Evolutionary conservation across 129 eudicot species (phyloP).

Genomic region (Flaveria trinervia): DNA sequence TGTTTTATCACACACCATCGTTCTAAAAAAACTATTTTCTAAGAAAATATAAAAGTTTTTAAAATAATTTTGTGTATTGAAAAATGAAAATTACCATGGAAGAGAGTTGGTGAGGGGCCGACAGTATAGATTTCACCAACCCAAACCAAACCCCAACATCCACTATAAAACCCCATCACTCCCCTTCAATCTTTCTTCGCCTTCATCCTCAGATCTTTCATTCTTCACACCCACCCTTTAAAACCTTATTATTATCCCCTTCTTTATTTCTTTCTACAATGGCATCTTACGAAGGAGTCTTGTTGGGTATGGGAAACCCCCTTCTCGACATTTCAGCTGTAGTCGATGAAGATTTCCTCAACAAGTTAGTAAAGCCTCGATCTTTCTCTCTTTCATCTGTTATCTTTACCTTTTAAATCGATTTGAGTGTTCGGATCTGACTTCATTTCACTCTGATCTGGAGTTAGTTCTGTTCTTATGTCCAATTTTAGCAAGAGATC

Average conservation of each 20-base stretch:
- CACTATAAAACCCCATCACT: slow-evolving; percentile 27
- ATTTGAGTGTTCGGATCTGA: slow-evolving; percentile 24
- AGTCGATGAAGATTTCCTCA: slow-evolving; percentile 69
- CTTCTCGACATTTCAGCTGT: slow-evolving; percentile 81
- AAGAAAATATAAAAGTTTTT: no score
- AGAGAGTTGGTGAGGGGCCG: slow-evolving; percentile 34
- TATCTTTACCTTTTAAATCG: background rate
- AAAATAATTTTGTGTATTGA: background rate
- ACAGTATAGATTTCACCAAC: slow-evolving; percentile 29
- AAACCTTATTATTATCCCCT: background rate
- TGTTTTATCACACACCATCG: no score
- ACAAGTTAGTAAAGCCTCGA: slow-evolving; percentile 41
- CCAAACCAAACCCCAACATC: slow-evolving; percentile 11
- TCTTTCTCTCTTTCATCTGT: background rate
- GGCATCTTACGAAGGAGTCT: slow-evolving; percentile 55
- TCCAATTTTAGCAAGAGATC: slow-evolving; percentile 26
- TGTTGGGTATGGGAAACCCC: slow-evolving; percentile 95
- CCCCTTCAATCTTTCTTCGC: slow-evolving; percentile 30
- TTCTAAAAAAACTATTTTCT: no score
- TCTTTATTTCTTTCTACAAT: slow-evolving; percentile 4
- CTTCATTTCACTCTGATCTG: slow-evolving; percentile 28
- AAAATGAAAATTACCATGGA: background rate
- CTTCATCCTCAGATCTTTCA: slow-evolving; percentile 29
- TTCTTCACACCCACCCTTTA: background rate
- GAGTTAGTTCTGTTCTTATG: background rate